Percentiles rank a stretch among this genome's conserved stretches.
Conservation (phyloP, 1,139 yeast species). For the Scheffersomyces titani region DNA sequence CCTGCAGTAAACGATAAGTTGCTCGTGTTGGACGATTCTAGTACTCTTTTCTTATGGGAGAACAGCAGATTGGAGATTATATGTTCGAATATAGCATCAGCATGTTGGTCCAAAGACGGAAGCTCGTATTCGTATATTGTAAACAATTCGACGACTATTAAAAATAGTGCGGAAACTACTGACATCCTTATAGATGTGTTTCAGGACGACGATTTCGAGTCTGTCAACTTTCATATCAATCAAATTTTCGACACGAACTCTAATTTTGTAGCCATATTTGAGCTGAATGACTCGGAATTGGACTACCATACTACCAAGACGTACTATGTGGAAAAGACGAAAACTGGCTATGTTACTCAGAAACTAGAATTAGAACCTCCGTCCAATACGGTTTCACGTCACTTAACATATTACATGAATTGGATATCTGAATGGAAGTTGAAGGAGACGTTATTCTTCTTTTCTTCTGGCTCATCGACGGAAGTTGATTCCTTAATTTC, state of each 20-base stretch:
- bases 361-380: conserved; percentile 12
- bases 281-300: conserved; percentile 18
- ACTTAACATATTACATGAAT: background rate
- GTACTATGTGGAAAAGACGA: conserved; percentile 14
- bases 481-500: background rate
- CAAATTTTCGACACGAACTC: background rate
- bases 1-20: background rate
- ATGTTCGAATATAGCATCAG: background rate
- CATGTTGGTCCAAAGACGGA: background rate
- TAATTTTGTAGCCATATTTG: conserved; percentile 24
- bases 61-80: background rate
- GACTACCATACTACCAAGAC: conserved; percentile 22
- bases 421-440: background rate
- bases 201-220: background rate
- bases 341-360: conserved; percentile 10
- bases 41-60: background rate
- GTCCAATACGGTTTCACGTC: background rate
- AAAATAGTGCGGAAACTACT: background rate
- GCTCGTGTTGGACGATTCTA: background rate
- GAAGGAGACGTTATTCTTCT: background rate
- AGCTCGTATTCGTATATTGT: background rate
- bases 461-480: background rate
- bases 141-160: background rate
- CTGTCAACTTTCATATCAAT: background rate
- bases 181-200: background rate